Conservation (phyloP, 129 eudicot species). For the Flaveria ramosissima region DNA sequence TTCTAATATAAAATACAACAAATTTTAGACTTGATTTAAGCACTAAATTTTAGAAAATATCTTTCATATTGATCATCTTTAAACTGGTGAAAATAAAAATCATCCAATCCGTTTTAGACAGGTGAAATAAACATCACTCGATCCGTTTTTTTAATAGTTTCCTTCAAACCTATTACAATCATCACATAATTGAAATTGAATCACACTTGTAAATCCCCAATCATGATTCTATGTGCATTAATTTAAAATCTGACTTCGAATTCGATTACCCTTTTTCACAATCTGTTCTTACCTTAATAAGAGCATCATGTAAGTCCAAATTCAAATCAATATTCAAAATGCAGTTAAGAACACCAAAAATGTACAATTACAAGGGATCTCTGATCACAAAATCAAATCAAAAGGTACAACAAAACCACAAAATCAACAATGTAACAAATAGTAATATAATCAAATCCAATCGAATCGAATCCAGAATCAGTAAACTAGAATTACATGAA, state of each 20-base stretch:
- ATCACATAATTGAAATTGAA: neutral
- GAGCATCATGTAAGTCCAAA: neutral
- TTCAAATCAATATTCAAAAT: too few relatives aligned
- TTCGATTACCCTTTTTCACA: neutral
- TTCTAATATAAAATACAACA: too few relatives aligned
- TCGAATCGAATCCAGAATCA: slow-evolving; percentile 13
- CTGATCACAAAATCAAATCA: neutral
- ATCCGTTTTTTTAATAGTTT: too few relatives aligned
- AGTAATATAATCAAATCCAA: slow-evolving; percentile 13
- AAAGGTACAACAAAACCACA: neutral
- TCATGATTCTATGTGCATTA: neutral
- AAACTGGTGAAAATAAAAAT: too few relatives aligned
- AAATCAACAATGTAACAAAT: neutral
- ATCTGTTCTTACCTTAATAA: neutral
- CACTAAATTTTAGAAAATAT: too few relatives aligned
- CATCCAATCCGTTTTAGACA: too few relatives aligned
- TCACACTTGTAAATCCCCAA: neutral
- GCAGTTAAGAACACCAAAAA: neutral
- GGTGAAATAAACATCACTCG: too few relatives aligned
- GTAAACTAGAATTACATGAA: too few relatives aligned
- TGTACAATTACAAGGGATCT: neutral
- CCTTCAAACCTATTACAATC: neutral
- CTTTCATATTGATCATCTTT: too few relatives aligned
- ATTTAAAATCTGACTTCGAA: neutral
- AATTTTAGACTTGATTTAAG: too few relatives aligned